Evolutionary conservation across 805 yeast genomes (phyloP).

Genomic region (Suhomyces kilbournensis): DNA sequence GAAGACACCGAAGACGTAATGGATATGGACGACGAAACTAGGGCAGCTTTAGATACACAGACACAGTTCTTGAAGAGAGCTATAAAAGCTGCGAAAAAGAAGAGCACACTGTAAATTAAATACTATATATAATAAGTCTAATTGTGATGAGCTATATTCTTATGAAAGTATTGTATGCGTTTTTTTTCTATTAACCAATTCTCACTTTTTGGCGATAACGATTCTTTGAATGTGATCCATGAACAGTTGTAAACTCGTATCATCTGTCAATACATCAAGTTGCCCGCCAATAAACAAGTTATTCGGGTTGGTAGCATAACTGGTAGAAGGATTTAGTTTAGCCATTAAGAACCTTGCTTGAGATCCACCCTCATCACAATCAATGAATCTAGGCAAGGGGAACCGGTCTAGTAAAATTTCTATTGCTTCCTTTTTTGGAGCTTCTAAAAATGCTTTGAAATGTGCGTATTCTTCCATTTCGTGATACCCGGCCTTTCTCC

Average conservation of each 20-base stretch:
- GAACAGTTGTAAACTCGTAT: conserved; percentile 53
- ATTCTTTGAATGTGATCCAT: conserved; percentile 51
- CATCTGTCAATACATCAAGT: conserved; percentile 52
- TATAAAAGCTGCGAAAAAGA: conserved; percentile 12
- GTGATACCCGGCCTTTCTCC: conserved; percentile 66
- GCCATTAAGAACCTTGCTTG: conserved; percentile 72
- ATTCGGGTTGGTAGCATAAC: conserved; percentile 42
- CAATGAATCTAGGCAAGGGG: conserved; percentile 71
- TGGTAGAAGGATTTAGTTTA: conserved; percentile 64
- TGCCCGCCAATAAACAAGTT: conserved; percentile 24
- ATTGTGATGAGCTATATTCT: background rate
- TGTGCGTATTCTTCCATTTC: conserved; percentile 57
- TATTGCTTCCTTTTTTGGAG: conserved; percentile 64
- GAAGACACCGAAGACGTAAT: conserved; percentile 12
- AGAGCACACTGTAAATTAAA: background rate
- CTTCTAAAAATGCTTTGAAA: conserved; percentile 57
- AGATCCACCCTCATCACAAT: conserved; percentile 73
- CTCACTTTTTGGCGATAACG: conserved; percentile 16
- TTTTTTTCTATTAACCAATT: background rate
- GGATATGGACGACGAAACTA: conserved; percentile 11
- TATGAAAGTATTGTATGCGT: background rate
- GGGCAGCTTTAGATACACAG: background rate
- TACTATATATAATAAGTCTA: background rate
- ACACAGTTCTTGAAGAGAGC: conserved; percentile 13
- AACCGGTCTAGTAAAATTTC: conserved; percentile 62